Conservation (phyloP, 768 basidiomycete species). For the Naganishia onofrii region DNA sequence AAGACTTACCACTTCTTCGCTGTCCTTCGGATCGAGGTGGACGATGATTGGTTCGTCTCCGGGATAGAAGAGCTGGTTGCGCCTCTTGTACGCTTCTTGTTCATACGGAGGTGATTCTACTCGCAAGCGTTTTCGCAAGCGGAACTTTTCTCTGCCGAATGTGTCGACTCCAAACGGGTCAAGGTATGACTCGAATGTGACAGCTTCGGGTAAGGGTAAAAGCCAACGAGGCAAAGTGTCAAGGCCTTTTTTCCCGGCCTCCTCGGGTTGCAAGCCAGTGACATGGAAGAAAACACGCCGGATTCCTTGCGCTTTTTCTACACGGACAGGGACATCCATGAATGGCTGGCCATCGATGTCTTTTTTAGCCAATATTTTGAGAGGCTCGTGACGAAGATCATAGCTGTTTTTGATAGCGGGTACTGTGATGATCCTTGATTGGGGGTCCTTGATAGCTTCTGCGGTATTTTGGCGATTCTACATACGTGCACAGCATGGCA, state of each 20-base stretch:
- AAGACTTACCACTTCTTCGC: neutral
- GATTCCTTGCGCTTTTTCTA: slow-evolving; percentile 15
- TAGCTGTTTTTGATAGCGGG: slow-evolving; percentile 16
- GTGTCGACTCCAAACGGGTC: slow-evolving; percentile 12
- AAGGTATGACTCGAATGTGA: slow-evolving; percentile 13
- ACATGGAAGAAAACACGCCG: slow-evolving; percentile 17
- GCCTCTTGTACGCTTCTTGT: neutral
- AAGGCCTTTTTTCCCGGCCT: neutral
- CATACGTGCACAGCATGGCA: neutral
- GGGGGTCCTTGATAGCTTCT: neutral
- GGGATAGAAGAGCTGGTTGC: neutral
- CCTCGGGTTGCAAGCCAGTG: neutral
- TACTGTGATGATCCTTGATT: slow-evolving; percentile 2
- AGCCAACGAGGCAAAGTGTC: neutral
- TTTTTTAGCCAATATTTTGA: neutral
- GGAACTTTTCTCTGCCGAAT: slow-evolving; percentile 14
- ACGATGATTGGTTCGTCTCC: neutral
- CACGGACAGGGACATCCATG: neutral
- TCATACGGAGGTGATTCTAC: neutral
- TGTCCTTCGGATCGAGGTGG: neutral
- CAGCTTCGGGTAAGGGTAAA: neutral
- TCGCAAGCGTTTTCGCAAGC: slow-evolving; percentile 1
- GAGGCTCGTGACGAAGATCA: neutral
- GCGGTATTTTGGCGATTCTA: neutral
- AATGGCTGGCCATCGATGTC: slow-evolving; percentile 11